Conservation (phyloP, 176 grass and related monocot genomes). For the Typha latifolia region DNA sequence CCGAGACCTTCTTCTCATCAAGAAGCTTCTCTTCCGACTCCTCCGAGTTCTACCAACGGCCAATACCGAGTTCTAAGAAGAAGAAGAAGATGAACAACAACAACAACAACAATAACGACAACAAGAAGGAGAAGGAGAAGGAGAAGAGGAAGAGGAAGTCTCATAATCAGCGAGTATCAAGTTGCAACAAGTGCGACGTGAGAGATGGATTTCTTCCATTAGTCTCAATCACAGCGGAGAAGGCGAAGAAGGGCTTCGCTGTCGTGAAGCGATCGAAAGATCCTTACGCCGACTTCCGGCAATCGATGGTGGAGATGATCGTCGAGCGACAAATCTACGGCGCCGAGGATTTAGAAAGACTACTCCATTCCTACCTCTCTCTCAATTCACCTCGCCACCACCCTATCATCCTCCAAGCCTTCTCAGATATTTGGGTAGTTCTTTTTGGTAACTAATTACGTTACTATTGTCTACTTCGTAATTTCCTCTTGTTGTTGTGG, state of each 20-base stretch:
- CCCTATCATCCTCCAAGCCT: constrained; percentile 87
- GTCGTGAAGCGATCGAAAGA: constrained; percentile 80
- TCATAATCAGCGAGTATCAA: constrained; percentile 15
- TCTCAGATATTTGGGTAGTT: constrained; percentile 90
- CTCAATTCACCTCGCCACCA: constrained; percentile 77
- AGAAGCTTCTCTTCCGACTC: constrained; percentile 95
- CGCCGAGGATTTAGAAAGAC: constrained; percentile 57
- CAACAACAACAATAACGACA: background rate
- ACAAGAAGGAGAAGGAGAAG: constrained; percentile 17
- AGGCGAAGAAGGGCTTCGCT: constrained; percentile 51
- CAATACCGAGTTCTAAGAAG: constrained; percentile 17
- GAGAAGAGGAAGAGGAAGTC: background rate
- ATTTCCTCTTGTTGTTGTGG: background rate
- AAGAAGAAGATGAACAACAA: constrained; percentile 11
- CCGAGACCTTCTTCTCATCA: constrained; percentile 75
- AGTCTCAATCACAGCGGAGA: constrained; percentile 23
- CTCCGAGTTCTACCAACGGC: constrained; percentile 74
- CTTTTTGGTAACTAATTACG: constrained; percentile 35
- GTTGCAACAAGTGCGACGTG: constrained; percentile 64
- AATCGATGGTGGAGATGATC: constrained; percentile 98
- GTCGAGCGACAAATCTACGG: constrained; percentile 64
- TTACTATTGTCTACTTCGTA: background rate
- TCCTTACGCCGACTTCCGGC: constrained; percentile 76
- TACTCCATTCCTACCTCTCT: constrained; percentile 78
- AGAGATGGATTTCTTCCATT: constrained; percentile 64